Evolutionary conservation across 176 grass and related monocot species (phyloP).

Genomic region (Hyparrhenia diplandra): DNA sequence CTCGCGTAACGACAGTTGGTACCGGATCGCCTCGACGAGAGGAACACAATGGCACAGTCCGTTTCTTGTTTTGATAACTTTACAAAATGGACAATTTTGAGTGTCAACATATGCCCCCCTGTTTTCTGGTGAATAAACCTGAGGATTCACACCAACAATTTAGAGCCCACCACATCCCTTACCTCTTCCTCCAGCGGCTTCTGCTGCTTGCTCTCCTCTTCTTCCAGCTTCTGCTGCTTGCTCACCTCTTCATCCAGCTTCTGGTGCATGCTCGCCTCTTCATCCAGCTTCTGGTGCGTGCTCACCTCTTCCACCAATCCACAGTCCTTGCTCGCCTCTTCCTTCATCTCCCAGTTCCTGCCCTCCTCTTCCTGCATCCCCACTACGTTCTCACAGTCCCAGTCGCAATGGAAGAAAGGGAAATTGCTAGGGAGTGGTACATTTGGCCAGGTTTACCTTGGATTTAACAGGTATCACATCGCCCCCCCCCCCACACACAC

Average conservation of each 20-base stretch:
- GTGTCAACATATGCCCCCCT: too few species aligned
- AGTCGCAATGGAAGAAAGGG: constrained; percentile 72
- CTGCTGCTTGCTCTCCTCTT: constrained; percentile 17
- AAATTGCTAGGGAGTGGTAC: constrained; percentile 87
- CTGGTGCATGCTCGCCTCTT: not conserved
- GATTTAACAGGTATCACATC: constrained; percentile 74
- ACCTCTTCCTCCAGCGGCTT: constrained; percentile 59
- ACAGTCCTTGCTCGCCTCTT: constrained; percentile 31
- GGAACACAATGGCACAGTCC: too few species aligned
- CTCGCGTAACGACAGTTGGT: too few species aligned
- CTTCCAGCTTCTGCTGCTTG: constrained; percentile 25
- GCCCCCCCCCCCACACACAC: not conserved
- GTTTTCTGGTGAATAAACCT: too few species aligned
- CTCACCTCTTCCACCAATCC: constrained; percentile 42
- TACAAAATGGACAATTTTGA: too few species aligned
- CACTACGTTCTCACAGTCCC: constrained; percentile 24
- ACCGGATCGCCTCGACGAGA: too few species aligned
- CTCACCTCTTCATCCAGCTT: not conserved
- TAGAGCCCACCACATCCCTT: constrained; percentile 75
- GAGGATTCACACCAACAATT: too few species aligned
- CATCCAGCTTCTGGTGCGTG: constrained; percentile 9
- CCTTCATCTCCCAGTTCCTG: constrained; percentile 39
- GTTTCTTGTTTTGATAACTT: too few species aligned
- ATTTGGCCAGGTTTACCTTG: constrained; percentile 94
- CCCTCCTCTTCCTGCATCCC: constrained; percentile 34